A percentile compares a stretch with the other conserved stretches of the same genome.
Conservation (phyloP, 2,329 filamentous ascomycete genomes). For the Aspergillus brunneoviolaceus region DNA sequence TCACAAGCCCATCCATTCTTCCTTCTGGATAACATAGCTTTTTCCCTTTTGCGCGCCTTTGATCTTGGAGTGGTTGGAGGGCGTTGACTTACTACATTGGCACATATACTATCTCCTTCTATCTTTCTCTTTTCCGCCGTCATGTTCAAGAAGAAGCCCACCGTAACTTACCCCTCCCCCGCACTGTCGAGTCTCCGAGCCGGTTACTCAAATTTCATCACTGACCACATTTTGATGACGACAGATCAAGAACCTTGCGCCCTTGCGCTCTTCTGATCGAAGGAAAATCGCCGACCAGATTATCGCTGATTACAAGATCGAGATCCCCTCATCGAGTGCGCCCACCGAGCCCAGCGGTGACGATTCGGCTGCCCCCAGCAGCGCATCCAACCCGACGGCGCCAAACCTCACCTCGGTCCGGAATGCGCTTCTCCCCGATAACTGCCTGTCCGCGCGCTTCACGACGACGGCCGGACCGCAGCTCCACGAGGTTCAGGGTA, state of each 20-base stretch:
- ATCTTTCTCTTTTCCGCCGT: conserved; percentile 3
- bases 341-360: conserved; percentile 31
- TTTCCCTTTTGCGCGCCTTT: neutral
- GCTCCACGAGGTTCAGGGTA: conserved; percentile 61
- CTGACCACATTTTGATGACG: neutral
- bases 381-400: conserved; percentile 46
- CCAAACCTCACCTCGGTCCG: conserved; percentile 53
- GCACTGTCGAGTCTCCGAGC: conserved; percentile 19
- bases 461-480: conserved; percentile 65
- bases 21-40: neutral
- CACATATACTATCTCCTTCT: neutral
- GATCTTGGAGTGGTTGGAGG: neutral
- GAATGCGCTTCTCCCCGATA: conserved; percentile 63
- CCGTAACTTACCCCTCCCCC: conserved; percentile 41
- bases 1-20: neutral
- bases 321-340: conserved; percentile 44
- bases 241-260: conserved; percentile 65
- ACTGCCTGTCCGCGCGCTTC: conserved; percentile 62
- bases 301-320: conserved; percentile 60
- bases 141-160: conserved; percentile 67
- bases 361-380: conserved; percentile 36
- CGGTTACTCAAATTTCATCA: neutral
- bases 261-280: conserved; percentile 66
- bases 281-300: conserved; percentile 67
- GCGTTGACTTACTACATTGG: neutral